A percentile compares a stretch with the other conserved stretches of the same genome.
Evolutionary conservation across 148 eudicot genomes (phyloP).

Genomic region (Spergularia marina): DNA sequence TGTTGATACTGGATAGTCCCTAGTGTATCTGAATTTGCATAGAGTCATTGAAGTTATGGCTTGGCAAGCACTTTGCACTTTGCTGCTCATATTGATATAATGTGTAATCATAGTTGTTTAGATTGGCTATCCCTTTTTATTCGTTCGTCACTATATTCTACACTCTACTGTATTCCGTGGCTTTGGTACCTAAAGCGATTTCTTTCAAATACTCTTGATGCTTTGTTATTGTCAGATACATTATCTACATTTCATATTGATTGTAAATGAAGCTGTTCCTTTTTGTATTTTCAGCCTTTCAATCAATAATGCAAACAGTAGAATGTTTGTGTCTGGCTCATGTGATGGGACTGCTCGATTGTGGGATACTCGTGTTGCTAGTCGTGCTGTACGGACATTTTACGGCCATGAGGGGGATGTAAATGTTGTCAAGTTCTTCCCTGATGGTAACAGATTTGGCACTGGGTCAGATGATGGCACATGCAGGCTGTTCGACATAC

Average conservation of each 20-base stretch:
- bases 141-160: neutral
- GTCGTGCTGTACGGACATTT: constrained; percentile 92
- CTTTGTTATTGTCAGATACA: neutral
- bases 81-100: neutral
- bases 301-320: constrained; percentile 64
- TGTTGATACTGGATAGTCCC: too few relatives aligned
- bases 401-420: constrained; percentile 95
- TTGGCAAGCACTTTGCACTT: neutral
- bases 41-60: neutral
- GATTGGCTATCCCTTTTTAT: neutral
- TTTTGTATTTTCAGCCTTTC: constrained; percentile 61
- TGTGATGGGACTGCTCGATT: constrained; percentile 89
- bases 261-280: constrained; percentile 3
- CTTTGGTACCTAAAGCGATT: neutral
- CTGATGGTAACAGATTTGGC: constrained; percentile 97
- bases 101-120: neutral
- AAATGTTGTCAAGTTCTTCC: constrained; percentile 88
- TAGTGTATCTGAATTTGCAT: neutral
- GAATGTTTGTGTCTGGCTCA: constrained; percentile 87
- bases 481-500: constrained; percentile 83
- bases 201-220: neutral
- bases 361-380: constrained; percentile 97
- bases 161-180: neutral
- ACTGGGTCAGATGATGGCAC: constrained; percentile 97
- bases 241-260: neutral